Percentiles rank a stretch among this genome's conserved stretches.
Evolutionary conservation across 2,329 filamentous ascomycete species (phyloP).

Genomic region (Fusarium succisae): DNA sequence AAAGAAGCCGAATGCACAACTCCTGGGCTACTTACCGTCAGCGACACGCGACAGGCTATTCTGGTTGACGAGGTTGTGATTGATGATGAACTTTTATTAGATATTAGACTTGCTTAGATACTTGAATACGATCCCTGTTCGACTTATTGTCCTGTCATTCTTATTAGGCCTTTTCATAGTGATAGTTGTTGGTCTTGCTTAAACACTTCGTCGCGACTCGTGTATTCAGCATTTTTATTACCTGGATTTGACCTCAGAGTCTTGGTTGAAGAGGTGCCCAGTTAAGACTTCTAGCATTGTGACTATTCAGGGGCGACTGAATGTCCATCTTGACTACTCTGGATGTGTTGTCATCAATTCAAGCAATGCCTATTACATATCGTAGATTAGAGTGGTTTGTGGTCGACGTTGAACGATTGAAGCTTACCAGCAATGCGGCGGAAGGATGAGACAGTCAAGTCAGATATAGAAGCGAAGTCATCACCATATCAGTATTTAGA

Average conservation of each 20-base stretch:
- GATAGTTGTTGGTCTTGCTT: background rate
- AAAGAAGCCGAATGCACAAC: background rate
- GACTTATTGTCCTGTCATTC: background rate
- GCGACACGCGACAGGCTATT: background rate
- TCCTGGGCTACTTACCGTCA: background rate
- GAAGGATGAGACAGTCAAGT: accelerated
- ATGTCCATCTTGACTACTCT: background rate
- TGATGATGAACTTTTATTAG: background rate
- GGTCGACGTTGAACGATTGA: background rate
- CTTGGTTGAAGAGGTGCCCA: accelerated
- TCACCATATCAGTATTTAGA: accelerated
- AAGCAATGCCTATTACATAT: background rate
- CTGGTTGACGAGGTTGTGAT: background rate
- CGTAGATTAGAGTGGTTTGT: background rate
- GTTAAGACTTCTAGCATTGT: too few species aligned
- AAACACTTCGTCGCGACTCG: too few species aligned
- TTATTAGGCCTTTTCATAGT: background rate
- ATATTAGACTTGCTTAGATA: background rate
- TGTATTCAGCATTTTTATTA: too few species aligned
- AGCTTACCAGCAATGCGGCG: accelerated
- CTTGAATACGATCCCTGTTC: background rate
- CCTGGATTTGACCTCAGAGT: background rate
- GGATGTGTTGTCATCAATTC: background rate
- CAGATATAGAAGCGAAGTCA: too few species aligned
- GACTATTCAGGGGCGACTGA: accelerated